These are phyloP conservation scores for Hymenochaete sp. DNA, from an alignment of 1,284 basidiomycete species.

Conservation along the genomic window DNA sequence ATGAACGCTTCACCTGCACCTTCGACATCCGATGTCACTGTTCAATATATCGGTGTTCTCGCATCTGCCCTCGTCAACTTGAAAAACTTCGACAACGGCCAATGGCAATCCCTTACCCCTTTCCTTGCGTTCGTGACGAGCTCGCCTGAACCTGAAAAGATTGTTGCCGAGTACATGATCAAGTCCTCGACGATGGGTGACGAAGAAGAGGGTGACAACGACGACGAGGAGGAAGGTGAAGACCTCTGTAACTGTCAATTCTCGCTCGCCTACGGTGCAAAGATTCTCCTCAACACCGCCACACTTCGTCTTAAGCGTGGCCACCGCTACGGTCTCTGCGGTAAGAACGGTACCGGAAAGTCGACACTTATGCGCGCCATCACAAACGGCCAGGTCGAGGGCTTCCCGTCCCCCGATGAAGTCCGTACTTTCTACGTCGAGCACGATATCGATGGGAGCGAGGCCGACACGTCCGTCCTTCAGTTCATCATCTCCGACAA, in stretches of 20 bases:
- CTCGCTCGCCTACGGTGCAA: conserved; percentile 96
- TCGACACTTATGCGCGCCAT: conserved; percentile 97
- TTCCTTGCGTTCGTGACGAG: conserved; percentile 66
- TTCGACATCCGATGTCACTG: conserved; percentile 49
- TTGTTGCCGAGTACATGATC: conserved; percentile 82
- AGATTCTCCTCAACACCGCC: conserved; percentile 95
- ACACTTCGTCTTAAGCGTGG: conserved; percentile 96
- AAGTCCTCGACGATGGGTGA: conserved; percentile 76
- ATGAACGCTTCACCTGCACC: conserved; percentile 47
- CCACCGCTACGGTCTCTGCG: conserved; percentile 96
- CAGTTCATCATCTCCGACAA: conserved; percentile 83
- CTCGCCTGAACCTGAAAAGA: conserved; percentile 56
- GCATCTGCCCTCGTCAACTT: conserved; percentile 80
- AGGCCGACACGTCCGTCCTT: conserved; percentile 86
- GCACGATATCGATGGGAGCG: conserved; percentile 96
- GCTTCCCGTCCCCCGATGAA: conserved; percentile 92
- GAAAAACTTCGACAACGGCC: conserved; percentile 86
- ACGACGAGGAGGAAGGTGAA: conserved; percentile 95
- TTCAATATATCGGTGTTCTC: conserved; percentile 70
- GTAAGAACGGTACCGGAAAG: conserved; percentile 98
- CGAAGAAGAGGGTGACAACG: conserved; percentile 60
- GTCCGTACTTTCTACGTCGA: conserved; percentile 99
- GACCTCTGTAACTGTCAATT: conserved; percentile 98
- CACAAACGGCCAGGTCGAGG: conserved; percentile 93
- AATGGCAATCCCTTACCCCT: conserved; percentile 80